phyloP scores from a whole-genome alignment of 192 early-diverging fungal species.

The Coemansia sp. region DNA sequence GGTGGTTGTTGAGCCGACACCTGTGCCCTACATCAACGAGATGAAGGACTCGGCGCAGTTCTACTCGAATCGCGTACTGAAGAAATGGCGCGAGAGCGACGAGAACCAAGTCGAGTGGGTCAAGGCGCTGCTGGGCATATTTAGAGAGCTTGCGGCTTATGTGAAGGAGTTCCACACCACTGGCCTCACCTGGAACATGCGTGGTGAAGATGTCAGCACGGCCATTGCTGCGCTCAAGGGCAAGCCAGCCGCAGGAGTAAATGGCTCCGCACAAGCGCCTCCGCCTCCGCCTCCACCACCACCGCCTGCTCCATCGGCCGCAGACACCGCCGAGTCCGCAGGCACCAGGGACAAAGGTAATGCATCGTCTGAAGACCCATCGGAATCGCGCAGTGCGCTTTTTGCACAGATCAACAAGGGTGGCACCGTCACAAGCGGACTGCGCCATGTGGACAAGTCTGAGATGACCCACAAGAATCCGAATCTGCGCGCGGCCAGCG shows the following conservation, averaged over 20 bases:
- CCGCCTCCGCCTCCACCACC: conserved; percentile 58
- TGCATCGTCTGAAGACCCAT: neutral
- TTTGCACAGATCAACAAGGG: conserved; percentile 90
- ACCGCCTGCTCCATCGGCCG: conserved; percentile 46
- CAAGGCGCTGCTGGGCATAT: conserved; percentile 64
- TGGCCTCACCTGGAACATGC: conserved; percentile 90
- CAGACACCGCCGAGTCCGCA: conserved; percentile 1
- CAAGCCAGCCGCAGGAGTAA: conserved; percentile 18
- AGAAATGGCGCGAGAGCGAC: conserved; percentile 89
- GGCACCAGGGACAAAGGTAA: neutral
- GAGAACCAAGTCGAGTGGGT: conserved; percentile 84
- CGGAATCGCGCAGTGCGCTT: conserved; percentile 56
- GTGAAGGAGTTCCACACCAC: conserved; percentile 88
- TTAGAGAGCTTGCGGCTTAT: conserved; percentile 78
- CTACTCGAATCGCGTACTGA: conserved; percentile 87
- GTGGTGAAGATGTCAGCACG: conserved; percentile 57
- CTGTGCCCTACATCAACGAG: conserved; percentile 84
- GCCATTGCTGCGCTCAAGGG: conserved; percentile 39
- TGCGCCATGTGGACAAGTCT: conserved; percentile 91
- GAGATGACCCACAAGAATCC: conserved; percentile 99
- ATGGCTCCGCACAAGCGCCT: neutral
- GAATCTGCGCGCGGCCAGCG: conserved; percentile 65
- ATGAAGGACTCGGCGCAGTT: conserved; percentile 92
- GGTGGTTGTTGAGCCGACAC: conserved; percentile 85
- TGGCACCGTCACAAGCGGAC: conserved; percentile 65